Conservation (phyloP, 78 protist genomes). For the Bigelowiella natans region DNA sequence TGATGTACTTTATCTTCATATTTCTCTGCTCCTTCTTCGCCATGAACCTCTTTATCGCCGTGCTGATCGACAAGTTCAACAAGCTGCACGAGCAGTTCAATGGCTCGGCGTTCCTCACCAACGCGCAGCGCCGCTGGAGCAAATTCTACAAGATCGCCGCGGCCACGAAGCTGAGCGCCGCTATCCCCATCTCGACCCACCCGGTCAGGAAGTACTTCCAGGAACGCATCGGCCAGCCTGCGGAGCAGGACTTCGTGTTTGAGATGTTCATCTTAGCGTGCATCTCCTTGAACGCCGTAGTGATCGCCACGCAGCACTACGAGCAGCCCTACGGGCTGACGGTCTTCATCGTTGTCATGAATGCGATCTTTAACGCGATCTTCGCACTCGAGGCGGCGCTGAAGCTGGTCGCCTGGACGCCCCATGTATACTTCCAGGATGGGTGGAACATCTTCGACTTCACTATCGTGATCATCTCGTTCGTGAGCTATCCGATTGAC, state of each 20-base stretch:
- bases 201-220: not conserved
- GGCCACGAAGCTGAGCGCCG: not conserved
- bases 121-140: not conserved
- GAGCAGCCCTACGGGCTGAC: not conserved
- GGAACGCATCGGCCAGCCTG: not conserved
- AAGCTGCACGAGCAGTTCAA: not conserved
- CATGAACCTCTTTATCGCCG: not conserved
- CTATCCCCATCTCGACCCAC: not conserved
- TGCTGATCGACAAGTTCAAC: constrained; percentile 3
- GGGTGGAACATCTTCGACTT: constrained; percentile 14
- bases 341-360: not conserved
- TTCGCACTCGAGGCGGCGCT: constrained; percentile 3
- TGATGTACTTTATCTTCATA: not conserved
- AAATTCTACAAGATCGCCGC: not conserved
- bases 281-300: not conserved
- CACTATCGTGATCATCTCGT: not conserved
- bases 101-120: constrained; percentile 7
- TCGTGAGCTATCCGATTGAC: not conserved
- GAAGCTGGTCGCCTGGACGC: not conserved
- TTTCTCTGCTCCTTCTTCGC: constrained; percentile 14
- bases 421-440: not conserved
- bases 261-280: not conserved
- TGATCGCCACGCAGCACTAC: not conserved
- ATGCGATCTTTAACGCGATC: not conserved
- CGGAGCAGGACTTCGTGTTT: not conserved